Evolutionary conservation across 768 basidiomycete genomes (phyloP), one percentile per base, ranked within the genome.

Genomic region (Boletus rex-veris): DNA sequence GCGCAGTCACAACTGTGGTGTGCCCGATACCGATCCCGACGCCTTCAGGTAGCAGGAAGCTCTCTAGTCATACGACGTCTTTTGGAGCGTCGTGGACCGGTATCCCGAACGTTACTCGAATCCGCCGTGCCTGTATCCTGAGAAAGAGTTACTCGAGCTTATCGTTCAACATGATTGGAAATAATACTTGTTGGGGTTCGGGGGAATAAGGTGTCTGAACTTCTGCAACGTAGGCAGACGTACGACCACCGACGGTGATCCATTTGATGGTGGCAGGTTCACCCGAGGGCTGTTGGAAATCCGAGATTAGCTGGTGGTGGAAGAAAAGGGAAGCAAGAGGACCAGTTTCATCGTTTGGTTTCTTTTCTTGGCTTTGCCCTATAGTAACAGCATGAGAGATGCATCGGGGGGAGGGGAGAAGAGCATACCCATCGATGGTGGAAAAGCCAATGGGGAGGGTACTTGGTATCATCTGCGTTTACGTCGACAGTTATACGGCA

Each of bases 211-310:
- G 64, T 28, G 65, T 62, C 65, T 90, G 89, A 10, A 90, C 71
- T 67, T 90, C 81, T 12, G 65, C 63, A 8, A 90, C 83, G 59
- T 78, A 85, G 14, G 89, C 89, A 4, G 88, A 88, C 8, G 89
- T 90, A 15, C 88, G 77, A 4, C 89, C 88, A 16, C 86, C 87
- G 8, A 92, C 85, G 5, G 83, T 88, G 50, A 86, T 66, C 80
- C 84, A 91, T 61, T 80, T 81, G 52, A 91, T 81, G 8, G 85
- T 88, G 1, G 86, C 90, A n/a, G 77, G 78, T 52, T 76, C 71
- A 6, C 88, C 90, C 50, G 81, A 80, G 0, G 85, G 83, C 88
- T 90, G 50, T 16, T 48, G 26, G 40, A n/a, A 44, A 36, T 40
- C 24, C 35, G 42, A 42, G 24, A 57, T 61, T 37, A 53, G 52